These are phyloP conservation scores for Helicostylum pulchrum DNA, from an alignment of 192 early-diverging fungal genomes.

Conservation along the genomic window DNA sequence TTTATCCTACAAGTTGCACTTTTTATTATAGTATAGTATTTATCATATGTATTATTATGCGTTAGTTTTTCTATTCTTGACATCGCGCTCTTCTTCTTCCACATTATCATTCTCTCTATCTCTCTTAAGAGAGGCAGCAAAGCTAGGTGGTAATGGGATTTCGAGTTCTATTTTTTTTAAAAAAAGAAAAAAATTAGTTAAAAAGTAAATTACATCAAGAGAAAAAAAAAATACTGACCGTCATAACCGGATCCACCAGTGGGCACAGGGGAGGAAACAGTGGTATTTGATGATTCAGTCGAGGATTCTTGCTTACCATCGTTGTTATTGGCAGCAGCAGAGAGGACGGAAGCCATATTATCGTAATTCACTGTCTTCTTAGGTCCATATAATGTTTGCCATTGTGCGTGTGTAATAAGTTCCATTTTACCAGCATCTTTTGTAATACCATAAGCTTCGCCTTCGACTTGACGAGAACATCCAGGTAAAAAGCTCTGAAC, in stretches of 20 bases:
- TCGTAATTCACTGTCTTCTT: neutral
- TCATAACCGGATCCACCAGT: constrained; percentile 15
- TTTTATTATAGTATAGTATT: too few species aligned
- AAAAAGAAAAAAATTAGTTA: neutral
- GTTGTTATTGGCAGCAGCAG: neutral
- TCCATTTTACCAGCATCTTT: constrained; percentile 42
- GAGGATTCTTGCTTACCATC: neutral
- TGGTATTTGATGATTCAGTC: neutral
- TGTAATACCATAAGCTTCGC: constrained; percentile 31
- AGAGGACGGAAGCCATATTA: neutral
- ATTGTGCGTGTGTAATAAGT: constrained; percentile 34
- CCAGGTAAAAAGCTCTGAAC: constrained; percentile 36
- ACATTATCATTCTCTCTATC: neutral
- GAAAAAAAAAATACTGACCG: constrained; percentile 8
- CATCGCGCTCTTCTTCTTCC: too few species aligned
- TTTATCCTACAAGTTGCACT: too few species aligned
- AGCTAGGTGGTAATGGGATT: constrained; percentile 20
- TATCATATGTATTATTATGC: too few species aligned
- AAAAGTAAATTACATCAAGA: neutral
- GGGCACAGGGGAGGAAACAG: constrained; percentile 8
- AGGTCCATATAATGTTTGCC: constrained; percentile 21
- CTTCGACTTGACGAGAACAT: constrained; percentile 26
- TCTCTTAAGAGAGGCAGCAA: constrained; percentile 3
- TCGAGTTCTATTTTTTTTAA: constrained; percentile 7
- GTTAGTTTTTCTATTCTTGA: too few species aligned